Percentiles rank a stretch among this genome's conserved stretches.
phyloP scores from a whole-genome alignment of 2,329 filamentous ascomycete genomes.

The Anisogramma anomala region DNA sequence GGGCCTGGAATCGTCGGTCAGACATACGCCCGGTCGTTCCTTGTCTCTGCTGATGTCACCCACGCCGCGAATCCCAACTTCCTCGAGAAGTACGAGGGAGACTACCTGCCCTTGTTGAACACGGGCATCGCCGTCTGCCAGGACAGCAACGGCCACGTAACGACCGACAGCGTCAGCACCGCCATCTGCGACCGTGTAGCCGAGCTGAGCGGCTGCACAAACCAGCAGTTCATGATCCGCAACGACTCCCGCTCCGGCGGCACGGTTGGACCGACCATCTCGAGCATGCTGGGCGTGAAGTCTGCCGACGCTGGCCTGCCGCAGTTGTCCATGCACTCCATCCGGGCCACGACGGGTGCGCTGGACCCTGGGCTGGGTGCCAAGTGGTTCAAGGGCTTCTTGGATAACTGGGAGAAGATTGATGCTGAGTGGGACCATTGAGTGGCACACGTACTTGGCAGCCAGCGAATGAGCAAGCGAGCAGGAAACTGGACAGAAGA shows the following conservation, averaged over 20 bases:
- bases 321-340: slow-evolving; percentile 88
- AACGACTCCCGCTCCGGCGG: slow-evolving; percentile 85
- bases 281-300: slow-evolving; percentile 65
- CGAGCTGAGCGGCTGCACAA: slow-evolving; percentile 55
- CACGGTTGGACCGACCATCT: slow-evolving; percentile 89
- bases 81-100: slow-evolving; percentile 65
- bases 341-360: slow-evolving; percentile 76
- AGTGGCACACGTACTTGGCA: neutral
- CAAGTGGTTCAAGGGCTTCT: slow-evolving; percentile 78
- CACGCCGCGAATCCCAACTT: slow-evolving; percentile 97
- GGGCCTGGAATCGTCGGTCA: slow-evolving; percentile 58
- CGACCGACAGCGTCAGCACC: slow-evolving; percentile 77
- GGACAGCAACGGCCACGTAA: slow-evolving; percentile 92
- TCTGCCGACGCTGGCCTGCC: slow-evolving; percentile 81
- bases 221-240: slow-evolving; percentile 88
- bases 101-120: slow-evolving; percentile 81
- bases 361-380: slow-evolving; percentile 81
- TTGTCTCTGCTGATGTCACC: slow-evolving; percentile 84
- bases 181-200: slow-evolving; percentile 70
- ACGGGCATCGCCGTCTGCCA: slow-evolving; percentile 69
- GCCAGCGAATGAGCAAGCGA: no score
- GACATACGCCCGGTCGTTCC: slow-evolving; percentile 84
- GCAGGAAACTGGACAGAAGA: no score
- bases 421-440: slow-evolving; percentile 60
- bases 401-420: slow-evolving; percentile 75